Base-by-base conservation (phyloP, 2,329 filamentous ascomycete genomes). In the Zarea fungicola region DNA sequence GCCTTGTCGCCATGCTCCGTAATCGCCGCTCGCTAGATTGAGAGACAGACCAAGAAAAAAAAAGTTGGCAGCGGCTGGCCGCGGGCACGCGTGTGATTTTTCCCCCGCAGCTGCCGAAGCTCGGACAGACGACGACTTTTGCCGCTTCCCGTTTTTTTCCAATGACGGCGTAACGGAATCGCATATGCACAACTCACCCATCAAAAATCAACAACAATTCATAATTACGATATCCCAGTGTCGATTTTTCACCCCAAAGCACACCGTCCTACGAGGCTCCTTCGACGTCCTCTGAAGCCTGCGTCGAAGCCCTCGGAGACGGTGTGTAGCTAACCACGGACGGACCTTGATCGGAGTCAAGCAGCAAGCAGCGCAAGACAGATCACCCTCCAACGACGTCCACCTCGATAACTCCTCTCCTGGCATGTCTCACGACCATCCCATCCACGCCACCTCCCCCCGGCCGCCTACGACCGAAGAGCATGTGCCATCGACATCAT, bases 391-490 rank as follows among this genome's bases (percentile, higher is more conserved):
- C 14, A 29, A 41, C 48, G 3, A 31, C 46, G 55, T 48, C 53
- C 42, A 9, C n/a, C 3, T 40, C 26, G 23, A 7, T n/a, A 10
- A 5, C 16, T 22, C 35, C n/a, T 14, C 10, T 9, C 31, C 10
- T 31, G 74, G 70, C 58, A 78, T 77, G 74, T 77, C 75, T 69
- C 74, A 74, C 67, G 68, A 76, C 62, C 65, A 73, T 62, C 68
- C 67, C 51, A 62, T 68, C 58, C 57, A 65, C 56, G 50, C 60
- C 57, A 55, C 56, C 55, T 60, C 51, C 9, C 25, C 48, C 40
- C 48, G 48, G 34, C 48, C 31, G 54, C 58, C 64, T 48, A 58
- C 61, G 41, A 58, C 62, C 51, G 55, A 61, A 59, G 62, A 66
- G 54, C 64, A 68, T 68, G 67, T 63, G 54, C 66, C 62, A 60